phyloP scores from a whole-genome alignment of 2,329 filamentous ascomycete species.

The Septoria petroselini region DNA sequence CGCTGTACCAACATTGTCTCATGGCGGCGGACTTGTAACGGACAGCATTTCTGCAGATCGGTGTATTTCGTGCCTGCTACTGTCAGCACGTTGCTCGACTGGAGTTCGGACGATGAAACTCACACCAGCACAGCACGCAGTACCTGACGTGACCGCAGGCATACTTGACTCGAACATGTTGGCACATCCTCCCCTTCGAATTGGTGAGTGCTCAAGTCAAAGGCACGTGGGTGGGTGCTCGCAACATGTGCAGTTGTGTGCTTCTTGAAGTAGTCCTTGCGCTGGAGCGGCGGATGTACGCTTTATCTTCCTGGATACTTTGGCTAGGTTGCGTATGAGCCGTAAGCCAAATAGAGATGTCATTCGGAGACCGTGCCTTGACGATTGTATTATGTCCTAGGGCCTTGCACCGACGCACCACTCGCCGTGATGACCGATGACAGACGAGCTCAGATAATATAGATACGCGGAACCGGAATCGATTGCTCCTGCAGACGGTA shows the following conservation, averaged over 20 bases:
- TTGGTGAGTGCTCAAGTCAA: not conserved
- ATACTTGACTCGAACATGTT: slow-evolving; percentile 24
- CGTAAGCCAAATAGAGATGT: not conserved
- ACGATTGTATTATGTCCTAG: not conserved
- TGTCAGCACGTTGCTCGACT: too few relatives aligned
- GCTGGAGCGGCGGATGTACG: not conserved
- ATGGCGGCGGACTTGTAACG: slow-evolving; percentile 18
- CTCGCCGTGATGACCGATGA: not conserved
- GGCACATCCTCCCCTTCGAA: slow-evolving; percentile 15
- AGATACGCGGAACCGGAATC: too few relatives aligned
- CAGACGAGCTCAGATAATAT: not conserved
- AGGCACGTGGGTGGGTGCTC: not conserved
- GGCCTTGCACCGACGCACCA: not conserved
- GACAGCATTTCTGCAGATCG: slow-evolving; percentile 22
- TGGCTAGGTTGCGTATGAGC: not conserved
- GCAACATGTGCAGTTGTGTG: slow-evolving; percentile 6
- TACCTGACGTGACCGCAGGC: slow-evolving; percentile 21
- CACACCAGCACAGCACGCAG: slow-evolving; percentile 26
- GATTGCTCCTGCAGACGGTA: too few relatives aligned
- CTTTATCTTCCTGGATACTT: slow-evolving; percentile 1
- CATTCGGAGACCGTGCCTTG: not conserved
- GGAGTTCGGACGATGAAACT: not conserved
- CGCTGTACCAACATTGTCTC: slow-evolving; percentile 19
- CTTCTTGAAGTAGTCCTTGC: not conserved
- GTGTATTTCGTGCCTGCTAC: slow-evolving; percentile 21